Base-by-base conservation (phyloP, 139 green algal species). In the Eudorina sp. region DNA sequence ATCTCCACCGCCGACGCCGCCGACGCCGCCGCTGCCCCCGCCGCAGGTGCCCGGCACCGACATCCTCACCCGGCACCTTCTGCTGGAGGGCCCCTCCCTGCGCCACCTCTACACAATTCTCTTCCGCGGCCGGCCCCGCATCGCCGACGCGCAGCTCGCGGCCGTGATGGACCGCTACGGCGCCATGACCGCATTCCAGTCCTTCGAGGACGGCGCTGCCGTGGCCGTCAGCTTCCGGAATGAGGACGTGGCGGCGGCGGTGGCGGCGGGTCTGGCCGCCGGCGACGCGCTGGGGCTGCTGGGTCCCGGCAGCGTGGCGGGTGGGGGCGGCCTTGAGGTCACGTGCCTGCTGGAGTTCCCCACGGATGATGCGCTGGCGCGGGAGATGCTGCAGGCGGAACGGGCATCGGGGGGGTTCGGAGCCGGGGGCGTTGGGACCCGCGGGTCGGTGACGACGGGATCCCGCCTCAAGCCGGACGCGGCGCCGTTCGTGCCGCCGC, bases 291-390 rank as follows among this genome's bases (percentile, higher is more conserved):
- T 48, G 60, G 58, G 80, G 18, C 80, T 86, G 60, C 43, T 86
- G 18, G 80, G 80, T 29, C 80, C 80, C 27, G 58, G 80, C 80
- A 86, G 80, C 80, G 6, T 48, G 41, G 80, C 41, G 25, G 60
- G 80, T 19, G 40, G 0, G 8, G 80, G 80, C 14, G 80, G 80
- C 0, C 43, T 86, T 29, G 43, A 64, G 60, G 80, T 86, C n/a
- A 70, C 55, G 43, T 64, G 80, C 29, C 60, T 86, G 43, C 43
- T 86, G 43, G 80, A 86, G 41, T 86, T 86, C 80, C 80, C 80
- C 27, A 86, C 60, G 6, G 80, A 86, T 25, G 43, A 86, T 40
- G 80, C 80, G 9, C 43, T 86, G 80, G 80, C 80, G 16, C 29
- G 80, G 80, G 80, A 76, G 58, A 86, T 86, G 80, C 41, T 74